Percentiles rank a stretch among this genome's conserved stretches.
Conservation (phyloP, 352 stramenopile species). For the Phytophthora pisi region DNA sequence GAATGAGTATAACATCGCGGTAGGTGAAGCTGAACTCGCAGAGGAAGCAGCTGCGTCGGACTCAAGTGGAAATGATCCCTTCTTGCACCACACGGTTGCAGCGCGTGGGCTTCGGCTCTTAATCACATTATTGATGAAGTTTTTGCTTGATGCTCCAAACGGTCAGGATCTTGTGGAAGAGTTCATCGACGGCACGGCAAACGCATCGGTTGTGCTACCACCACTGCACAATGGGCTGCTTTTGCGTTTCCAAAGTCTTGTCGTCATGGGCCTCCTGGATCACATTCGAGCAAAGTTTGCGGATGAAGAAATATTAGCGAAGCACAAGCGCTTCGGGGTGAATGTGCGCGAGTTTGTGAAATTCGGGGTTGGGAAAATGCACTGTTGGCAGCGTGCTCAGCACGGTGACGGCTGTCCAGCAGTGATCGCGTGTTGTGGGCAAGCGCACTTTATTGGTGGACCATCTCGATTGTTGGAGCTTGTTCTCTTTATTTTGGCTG, state of each 20-base stretch:
- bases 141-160: conserved; percentile 54
- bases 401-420: conserved; percentile 63
- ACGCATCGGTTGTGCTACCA: conserved; percentile 39
- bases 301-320: conserved; percentile 47
- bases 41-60: conserved; percentile 50
- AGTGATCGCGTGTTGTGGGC: conserved; percentile 54
- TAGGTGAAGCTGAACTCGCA: conserved; percentile 44
- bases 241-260: conserved; percentile 57
- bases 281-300: conserved; percentile 52
- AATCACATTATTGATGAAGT: conserved; percentile 55
- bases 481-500: conserved; percentile 61
- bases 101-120: conserved; percentile 48
- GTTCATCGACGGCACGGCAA: conserved; percentile 52
- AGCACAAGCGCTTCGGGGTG: conserved; percentile 56
- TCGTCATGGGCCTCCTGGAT: conserved; percentile 60
- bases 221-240: conserved; percentile 53
- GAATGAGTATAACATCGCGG: conserved; percentile 43
- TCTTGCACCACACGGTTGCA: conserved; percentile 59
- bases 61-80: conserved; percentile 49
- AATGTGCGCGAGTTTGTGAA: conserved; percentile 71
- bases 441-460: conserved; percentile 59
- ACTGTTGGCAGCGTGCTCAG: conserved; percentile 70
- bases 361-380: conserved; percentile 63
- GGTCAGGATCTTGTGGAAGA: conserved; percentile 55
- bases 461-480: conserved; percentile 62